Base-by-base conservation (phyloP, 2,329 filamentous ascomycete species). In the Fusarium luffae region DNA sequence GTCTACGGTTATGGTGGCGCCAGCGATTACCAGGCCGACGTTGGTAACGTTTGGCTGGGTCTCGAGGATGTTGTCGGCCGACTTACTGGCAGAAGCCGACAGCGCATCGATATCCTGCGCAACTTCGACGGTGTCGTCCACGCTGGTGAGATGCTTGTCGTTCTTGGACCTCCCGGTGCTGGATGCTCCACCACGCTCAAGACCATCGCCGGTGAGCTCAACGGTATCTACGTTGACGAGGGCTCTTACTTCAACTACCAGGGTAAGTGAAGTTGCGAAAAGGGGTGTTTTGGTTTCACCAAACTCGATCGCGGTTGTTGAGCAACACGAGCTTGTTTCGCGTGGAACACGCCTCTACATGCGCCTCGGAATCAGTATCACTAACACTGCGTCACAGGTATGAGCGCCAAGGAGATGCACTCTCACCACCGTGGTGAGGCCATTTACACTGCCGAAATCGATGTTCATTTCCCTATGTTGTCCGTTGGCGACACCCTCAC, bases 181-280 rank as follows among this genome's bases (percentile, higher is more conserved):
- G 92, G 92, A 56, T 97, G 93, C 79, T 93, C 92, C 18, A 97
- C 93, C 4, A 90, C 97, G 68, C 84, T 97, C 61, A 97, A 97
- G 83, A 92, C 93, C 0, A 88, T 97, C 71, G 88, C 93, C 5
- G 93, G 93, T 64, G 93, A 97, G 79, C 93, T 91, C 23, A 91
- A 94, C 71, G 93, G 93, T 54, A 90, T 97, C 72, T 89, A 86
- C 71, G 84, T 96, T 16, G 91, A 93, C 49, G 81, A 90, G 5
- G 81, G 83, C 13, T 90, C 92, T 0, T 89, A 92, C 67, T 89
- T 97, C 76, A 95, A 97, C 81, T 97, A 97, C 76, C 91, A 96
- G 78, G 91, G 89, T 85, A 78, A 77, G 78, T 73, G 14, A 46
- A 54, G 21, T 56, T 34, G 14, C 27, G 47, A 30, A 12, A 56